A percentile compares a stretch with the other conserved stretches of the same genome.
Evolutionary conservation across 106 monocot species (phyloP).

Genomic region (Cymbidium sinense): DNA sequence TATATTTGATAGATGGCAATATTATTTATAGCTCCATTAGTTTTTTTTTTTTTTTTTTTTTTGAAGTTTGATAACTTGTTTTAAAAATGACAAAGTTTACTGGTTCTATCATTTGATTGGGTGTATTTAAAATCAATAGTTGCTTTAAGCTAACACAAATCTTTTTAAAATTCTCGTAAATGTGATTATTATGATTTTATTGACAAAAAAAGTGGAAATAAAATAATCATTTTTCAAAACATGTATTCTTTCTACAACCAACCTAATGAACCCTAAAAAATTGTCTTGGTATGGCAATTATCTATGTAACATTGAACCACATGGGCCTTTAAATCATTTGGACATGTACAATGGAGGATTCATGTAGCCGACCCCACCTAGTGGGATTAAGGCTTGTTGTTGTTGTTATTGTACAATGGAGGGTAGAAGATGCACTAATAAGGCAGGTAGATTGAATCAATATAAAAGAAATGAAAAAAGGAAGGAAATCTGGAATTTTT

Average conservation of each 20-base stretch:
- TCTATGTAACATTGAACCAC: not conserved
- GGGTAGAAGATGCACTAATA: not conserved
- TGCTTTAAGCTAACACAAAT: not conserved
- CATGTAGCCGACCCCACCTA: too few species aligned
- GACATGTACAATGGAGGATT: not conserved
- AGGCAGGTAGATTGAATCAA: not conserved
- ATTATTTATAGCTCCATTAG: not conserved
- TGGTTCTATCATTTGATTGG: too few species aligned
- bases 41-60: too few species aligned
- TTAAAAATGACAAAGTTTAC: not conserved
- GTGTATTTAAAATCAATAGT: not conserved
- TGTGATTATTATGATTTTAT: not conserved
- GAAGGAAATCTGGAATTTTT: too few species aligned
- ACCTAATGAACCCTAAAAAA: not conserved
- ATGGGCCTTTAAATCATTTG: not conserved
- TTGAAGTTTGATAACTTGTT: not conserved
- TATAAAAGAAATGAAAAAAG: not conserved
- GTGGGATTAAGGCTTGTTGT: too few species aligned
- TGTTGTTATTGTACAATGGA: not conserved
- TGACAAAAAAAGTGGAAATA: not conserved
- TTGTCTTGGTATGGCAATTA: not conserved
- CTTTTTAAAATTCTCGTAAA: not conserved
- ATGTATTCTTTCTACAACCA: not conserved
- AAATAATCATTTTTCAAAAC: not conserved
- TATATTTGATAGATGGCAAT: not conserved